Base-by-base conservation (phyloP, 805 yeast species). In the Saccharomycopsis sp. region DNA sequence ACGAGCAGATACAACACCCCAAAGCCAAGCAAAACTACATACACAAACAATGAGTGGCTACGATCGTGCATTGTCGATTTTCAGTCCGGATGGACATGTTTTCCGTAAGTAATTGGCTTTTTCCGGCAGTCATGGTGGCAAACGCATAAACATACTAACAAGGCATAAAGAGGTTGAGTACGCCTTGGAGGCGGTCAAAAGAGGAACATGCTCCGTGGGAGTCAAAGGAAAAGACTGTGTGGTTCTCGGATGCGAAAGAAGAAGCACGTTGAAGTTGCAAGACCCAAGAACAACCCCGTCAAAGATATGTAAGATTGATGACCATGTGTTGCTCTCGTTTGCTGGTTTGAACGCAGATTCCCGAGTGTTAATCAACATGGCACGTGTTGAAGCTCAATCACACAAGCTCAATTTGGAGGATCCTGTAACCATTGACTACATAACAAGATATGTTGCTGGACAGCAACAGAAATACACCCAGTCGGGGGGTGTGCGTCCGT, bases 331-430 rank as follows among this genome's bases (percentile, higher is more conserved):
- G 64, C 79, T 94, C 67, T 95, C 97, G 53, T 94, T 94, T 76
- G 97, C 99, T 50, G 99, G 99, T 2, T 79, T 94, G 70, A 92
- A 91, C 72, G 99, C 99, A n/a, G 99, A 94, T 72, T 97, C 98
- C 16, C 82, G 99, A 70, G 84, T 94, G 57, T 80, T 94, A 64
- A 89, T 94, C 57, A 97, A 94, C 72, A 89, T 87, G 74, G 98
- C 99, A 12, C 82, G 98, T 68, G 86, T 92, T 24, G 97, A 94
- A 71, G 97, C 98, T 2, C 99, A 94, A 73, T 87, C 96, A 15
- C 96, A 91, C 73, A 82, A 87, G 70, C 80, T 94, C 66, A 90
- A 92, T n/a, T 79, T 92, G 67, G 99, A 92, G 70, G 98, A 94
- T 69, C 87, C 97, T 0, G 97, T 91, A 8, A 77, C 90, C 16